Evolutionary conservation across 306 rosid species (phyloP).

Genomic region (Vicia sativa): DNA sequence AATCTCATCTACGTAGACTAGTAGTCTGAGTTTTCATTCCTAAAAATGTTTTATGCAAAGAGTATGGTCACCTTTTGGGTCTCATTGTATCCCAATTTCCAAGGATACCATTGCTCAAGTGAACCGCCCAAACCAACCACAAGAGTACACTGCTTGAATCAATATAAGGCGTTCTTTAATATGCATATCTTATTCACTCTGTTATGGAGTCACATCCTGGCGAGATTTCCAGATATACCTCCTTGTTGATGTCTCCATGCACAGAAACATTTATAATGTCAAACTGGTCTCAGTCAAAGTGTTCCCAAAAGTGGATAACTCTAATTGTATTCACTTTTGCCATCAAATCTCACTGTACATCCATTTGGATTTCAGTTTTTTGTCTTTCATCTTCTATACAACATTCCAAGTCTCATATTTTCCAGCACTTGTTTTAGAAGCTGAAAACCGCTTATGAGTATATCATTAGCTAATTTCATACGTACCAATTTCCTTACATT

Average conservation of each 20-base stretch:
- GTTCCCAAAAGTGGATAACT: background rate
- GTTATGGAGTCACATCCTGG: too few species aligned
- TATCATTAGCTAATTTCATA: too few species aligned
- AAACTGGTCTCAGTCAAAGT: too few species aligned
- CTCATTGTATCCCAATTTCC: background rate
- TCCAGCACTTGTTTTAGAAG: background rate
- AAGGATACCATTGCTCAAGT: background rate
- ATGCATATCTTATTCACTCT: too few species aligned
- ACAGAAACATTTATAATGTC: too few species aligned
- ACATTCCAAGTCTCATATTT: background rate
- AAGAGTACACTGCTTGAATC: background rate
- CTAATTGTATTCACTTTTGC: background rate
- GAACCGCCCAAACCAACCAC: background rate
- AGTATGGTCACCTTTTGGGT: background rate
- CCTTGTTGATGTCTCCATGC: too few species aligned
- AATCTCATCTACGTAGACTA: background rate
- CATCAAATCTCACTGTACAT: background rate
- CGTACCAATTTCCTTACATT: background rate
- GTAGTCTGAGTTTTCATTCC: conserved; percentile 7
- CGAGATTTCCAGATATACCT: too few species aligned
- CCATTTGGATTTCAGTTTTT: too few species aligned
- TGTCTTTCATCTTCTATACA: background rate
- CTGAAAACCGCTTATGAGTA: too few species aligned
- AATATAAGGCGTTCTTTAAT: background rate
- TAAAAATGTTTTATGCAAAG: background rate